Percentiles rank a stretch among this genome's conserved stretches.
phyloP scores from a whole-genome alignment of 2,329 filamentous ascomycete species.

The Aspergillus oerlinghausenensis region DNA sequence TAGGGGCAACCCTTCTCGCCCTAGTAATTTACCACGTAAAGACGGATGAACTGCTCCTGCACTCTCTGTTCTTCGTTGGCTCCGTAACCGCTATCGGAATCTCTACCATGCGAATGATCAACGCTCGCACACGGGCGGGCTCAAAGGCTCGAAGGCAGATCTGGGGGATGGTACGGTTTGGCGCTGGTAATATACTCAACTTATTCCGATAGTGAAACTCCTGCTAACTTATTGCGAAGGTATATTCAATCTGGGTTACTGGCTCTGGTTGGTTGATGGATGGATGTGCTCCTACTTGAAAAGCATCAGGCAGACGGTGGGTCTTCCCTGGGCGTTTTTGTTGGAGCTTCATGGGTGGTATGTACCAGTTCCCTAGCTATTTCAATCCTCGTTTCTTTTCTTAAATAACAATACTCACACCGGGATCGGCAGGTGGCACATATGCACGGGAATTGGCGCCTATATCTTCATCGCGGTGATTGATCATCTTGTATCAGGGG shows the following conservation, averaged over 20 bases:
- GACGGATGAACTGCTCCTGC: constrained; percentile 18
- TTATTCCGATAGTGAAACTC: neutral
- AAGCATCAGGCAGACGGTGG: constrained; percentile 13
- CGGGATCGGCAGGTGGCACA: constrained; percentile 15
- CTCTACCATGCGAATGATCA: constrained; percentile 11
- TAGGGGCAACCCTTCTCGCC: neutral
- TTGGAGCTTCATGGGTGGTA: constrained; percentile 31
- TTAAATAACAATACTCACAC: neutral
- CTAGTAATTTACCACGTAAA: constrained; percentile 12
- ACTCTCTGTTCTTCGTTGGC: constrained; percentile 12
- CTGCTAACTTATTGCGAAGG: constrained; percentile 2
- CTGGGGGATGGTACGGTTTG: constrained; percentile 18
- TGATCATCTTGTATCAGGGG: constrained; percentile 15
- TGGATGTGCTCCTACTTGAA: constrained; percentile 18
- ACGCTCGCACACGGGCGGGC: constrained; percentile 3
- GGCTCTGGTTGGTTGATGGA: constrained; percentile 23
- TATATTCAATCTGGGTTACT: constrained; percentile 18
- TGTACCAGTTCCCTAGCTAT: neutral
- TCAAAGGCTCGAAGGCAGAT: constrained; percentile 12
- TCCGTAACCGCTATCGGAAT: constrained; percentile 13
- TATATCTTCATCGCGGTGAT: constrained; percentile 20
- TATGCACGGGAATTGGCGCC: constrained; percentile 18
- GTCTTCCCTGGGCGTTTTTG: constrained; percentile 21
- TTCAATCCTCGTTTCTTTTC: neutral
- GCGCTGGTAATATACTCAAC: constrained; percentile 6